Evolutionary conservation across 2,329 filamentous ascomycete species (phyloP).

Genomic region (Arthroderma sp.): DNA sequence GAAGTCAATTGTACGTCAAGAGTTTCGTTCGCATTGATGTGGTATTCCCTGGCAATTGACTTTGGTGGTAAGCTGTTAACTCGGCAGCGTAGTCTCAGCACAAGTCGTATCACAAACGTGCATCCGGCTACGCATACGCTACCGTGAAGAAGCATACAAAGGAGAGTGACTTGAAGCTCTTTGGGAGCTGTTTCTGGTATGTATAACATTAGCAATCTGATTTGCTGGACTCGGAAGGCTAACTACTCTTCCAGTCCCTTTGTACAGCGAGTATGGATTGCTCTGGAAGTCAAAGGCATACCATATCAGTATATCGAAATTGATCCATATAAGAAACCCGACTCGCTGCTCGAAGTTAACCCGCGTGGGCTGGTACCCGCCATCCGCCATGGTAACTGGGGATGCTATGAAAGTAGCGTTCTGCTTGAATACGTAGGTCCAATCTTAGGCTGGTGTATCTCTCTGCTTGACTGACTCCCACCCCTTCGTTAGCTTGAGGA

Average conservation of each 20-base stretch:
- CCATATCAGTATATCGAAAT: constrained; percentile 79
- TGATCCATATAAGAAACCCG: constrained; percentile 64
- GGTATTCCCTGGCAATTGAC: not conserved
- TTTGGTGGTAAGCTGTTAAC: not conserved
- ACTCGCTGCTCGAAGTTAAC: constrained; percentile 61
- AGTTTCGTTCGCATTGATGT: not conserved
- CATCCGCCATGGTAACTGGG: constrained; percentile 67
- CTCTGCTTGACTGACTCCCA: not conserved
- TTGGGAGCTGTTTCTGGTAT: constrained; percentile 73
- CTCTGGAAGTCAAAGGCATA: constrained; percentile 65
- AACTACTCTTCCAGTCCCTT: constrained; percentile 49
- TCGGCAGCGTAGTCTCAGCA: constrained; percentile 32
- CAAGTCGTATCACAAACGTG: constrained; percentile 60
- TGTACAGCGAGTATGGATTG: constrained; percentile 81
- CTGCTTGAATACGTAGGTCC: constrained; percentile 67
- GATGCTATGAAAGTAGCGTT: constrained; percentile 67
- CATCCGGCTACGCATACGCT: constrained; percentile 55
- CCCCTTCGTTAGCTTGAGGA: constrained; percentile 54
- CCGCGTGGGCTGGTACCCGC: constrained; percentile 65
- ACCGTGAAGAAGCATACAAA: constrained; percentile 61
- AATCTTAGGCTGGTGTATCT: not conserved
- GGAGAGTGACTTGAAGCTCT: constrained; percentile 62
- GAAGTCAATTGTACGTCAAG: constrained; percentile 42
- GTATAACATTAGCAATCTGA: constrained; percentile 12
- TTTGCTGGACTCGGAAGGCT: constrained; percentile 7